These are phyloP conservation scores for Oryza glaberrima DNA, from an alignment of 176 grass and related monocot genomes.

Conservation along the genomic window DNA sequence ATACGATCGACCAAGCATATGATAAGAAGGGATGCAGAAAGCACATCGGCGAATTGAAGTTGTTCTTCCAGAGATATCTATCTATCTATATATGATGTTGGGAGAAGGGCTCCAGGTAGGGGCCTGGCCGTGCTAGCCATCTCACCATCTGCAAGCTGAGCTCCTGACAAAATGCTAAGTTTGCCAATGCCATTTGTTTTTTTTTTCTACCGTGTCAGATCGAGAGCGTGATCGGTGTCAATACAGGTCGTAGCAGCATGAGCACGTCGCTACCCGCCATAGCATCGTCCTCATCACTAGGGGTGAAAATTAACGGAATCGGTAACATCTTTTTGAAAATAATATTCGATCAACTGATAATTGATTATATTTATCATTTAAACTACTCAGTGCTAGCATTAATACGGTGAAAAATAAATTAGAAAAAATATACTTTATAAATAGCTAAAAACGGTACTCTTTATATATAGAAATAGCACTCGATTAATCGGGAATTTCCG, in stretches of 20 bases:
- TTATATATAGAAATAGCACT: no score
- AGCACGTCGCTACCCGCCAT: conserved; percentile 26
- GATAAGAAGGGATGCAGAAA: not conserved
- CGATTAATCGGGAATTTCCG: no score
- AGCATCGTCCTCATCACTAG: not conserved
- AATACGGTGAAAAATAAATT: no score
- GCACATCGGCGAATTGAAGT: not conserved
- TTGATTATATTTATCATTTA: no score
- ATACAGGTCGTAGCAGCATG: not conserved
- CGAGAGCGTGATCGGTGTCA: not conserved
- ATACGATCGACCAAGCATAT: not conserved
- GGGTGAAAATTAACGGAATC: no score
- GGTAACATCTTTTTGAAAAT: no score
- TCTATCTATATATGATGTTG: not conserved
- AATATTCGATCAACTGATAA: no score
- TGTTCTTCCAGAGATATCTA: not conserved
- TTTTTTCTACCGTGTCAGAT: no score
- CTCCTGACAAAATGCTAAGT: not conserved
- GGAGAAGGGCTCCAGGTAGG: not conserved
- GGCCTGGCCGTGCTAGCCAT: not conserved
- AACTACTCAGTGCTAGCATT: no score
- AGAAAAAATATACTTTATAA: no score
- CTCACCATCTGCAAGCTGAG: not conserved
- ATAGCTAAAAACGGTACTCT: no score
- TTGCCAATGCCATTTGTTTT: not conserved